These are phyloP conservation scores for Telopea speciosissima DNA, from an alignment of 177 flowering plant genomes.

Conservation along the genomic window DNA sequence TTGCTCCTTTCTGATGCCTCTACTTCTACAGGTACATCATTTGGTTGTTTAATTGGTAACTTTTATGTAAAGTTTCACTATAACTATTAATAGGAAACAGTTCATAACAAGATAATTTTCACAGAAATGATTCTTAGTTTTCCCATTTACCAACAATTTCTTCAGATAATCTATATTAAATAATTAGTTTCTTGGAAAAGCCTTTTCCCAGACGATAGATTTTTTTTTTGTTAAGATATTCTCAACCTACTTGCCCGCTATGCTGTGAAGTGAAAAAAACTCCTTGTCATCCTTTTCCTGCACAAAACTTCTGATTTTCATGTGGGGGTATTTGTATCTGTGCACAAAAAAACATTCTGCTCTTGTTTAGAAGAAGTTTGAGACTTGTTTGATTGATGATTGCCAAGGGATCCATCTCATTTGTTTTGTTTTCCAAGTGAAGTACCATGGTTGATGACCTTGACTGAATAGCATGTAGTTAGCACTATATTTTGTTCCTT, in stretches of 20 bases:
- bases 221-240: too few species aligned
- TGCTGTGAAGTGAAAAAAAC: background rate
- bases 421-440: too few species aligned
- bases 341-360: too few species aligned
- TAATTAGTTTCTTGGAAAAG: background rate
- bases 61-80: background rate
- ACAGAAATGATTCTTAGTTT: background rate
- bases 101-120: background rate
- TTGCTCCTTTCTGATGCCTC: slow-evolving; percentile 33
- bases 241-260: too few species aligned
- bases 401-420: too few species aligned
- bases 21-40: slow-evolving; percentile 31
- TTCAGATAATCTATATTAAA: background rate
- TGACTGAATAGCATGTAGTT: too few species aligned
- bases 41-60: background rate
- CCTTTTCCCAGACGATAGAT: background rate
- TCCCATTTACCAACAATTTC: background rate
- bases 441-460: too few species aligned
- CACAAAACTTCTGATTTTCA: background rate
- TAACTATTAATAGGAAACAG: background rate
- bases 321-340: background rate
- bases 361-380: too few species aligned
- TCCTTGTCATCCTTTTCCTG: too few species aligned
- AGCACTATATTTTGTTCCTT: too few species aligned
- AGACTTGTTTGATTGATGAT: too few species aligned